These are phyloP conservation scores for Kappamyces sp. DNA, from an alignment of 192 early-diverging fungal genomes.

Conservation along the genomic window DNA sequence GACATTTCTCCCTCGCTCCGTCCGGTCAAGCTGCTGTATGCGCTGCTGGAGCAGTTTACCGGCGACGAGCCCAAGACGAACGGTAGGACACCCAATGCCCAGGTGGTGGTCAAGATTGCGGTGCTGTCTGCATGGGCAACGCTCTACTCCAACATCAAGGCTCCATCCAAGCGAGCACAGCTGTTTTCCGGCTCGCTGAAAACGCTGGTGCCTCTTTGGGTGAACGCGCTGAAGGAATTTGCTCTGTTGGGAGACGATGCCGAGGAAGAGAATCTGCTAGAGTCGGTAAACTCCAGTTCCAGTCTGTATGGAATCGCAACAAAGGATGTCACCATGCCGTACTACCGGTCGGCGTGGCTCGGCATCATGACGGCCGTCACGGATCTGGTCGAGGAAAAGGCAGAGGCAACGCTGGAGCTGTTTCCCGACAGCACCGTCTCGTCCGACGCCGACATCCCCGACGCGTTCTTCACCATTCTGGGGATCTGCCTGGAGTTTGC, in stretches of 20 bases:
- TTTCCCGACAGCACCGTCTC: background rate
- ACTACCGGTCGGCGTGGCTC: slow-evolving; percentile 19
- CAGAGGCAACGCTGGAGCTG: background rate
- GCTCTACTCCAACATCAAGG: slow-evolving; percentile 37
- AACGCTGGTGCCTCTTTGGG: background rate
- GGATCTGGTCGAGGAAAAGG: slow-evolving; percentile 7
- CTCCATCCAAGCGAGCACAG: background rate
- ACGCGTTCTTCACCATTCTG: slow-evolving; percentile 59
- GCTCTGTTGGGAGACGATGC: slow-evolving; percentile 52
- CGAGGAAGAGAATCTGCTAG: background rate
- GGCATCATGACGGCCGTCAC: slow-evolving; percentile 18
- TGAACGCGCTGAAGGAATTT: slow-evolving; percentile 61
- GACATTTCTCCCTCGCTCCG: slow-evolving; percentile 67
- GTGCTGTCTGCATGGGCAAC: slow-evolving; percentile 77
- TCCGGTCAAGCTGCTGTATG: slow-evolving; percentile 64
- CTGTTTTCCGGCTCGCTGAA: slow-evolving; percentile 3
- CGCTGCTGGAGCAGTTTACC: slow-evolving; percentile 65
- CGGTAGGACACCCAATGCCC: slow-evolving; percentile 66
- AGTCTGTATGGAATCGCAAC: slow-evolving; percentile 23
- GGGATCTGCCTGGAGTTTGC: slow-evolving; percentile 63
- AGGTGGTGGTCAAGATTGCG: slow-evolving; percentile 69
- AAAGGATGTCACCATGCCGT: slow-evolving; percentile 23
- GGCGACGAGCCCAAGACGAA: slow-evolving; percentile 42
- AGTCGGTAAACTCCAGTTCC: background rate
- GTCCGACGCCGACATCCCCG: slow-evolving; percentile 17